These are phyloP conservation scores for Xylariaceae sp. DNA, from an alignment of 2,329 filamentous ascomycete genomes.

Conservation along the genomic window DNA sequence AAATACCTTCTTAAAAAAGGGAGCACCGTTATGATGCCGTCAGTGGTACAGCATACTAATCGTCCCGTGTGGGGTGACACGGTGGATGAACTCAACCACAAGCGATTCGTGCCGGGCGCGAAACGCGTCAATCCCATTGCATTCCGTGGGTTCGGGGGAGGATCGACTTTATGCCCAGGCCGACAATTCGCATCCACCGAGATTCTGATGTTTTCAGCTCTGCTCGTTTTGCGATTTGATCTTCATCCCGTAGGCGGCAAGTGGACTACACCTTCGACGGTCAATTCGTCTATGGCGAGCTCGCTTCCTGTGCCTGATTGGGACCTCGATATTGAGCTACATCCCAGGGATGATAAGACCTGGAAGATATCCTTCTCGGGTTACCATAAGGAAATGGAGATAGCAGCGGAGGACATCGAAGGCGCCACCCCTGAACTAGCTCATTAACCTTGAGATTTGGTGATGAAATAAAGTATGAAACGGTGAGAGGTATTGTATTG, in stretches of 20 bases:
- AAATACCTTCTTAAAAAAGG: conserved; percentile 12
- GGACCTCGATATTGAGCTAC: conserved; percentile 1
- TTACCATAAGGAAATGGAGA: too few species aligned
- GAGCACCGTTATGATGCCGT: neutral
- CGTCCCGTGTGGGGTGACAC: neutral
- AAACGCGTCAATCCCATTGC: neutral
- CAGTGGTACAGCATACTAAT: neutral
- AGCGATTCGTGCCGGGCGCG: conserved; percentile 1
- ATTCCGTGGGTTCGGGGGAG: conserved; percentile 2
- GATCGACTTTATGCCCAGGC: conserved; percentile 1
- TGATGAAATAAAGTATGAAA: too few species aligned
- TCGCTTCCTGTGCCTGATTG: neutral
- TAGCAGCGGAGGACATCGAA: too few species aligned
- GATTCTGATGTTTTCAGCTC: neutral
- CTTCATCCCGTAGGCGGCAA: neutral
- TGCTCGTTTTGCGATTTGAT: conserved; percentile 4
- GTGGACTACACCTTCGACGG: neutral
- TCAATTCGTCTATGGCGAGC: conserved; percentile 1
- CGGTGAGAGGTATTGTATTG: too few species aligned
- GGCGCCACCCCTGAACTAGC: too few species aligned
- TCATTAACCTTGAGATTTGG: too few species aligned
- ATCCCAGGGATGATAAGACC: neutral
- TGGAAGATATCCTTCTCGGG: neutral
- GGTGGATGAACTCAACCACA: neutral
- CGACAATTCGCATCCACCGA: conserved; percentile 4